Evolutionary conservation across 176 grass and related monocot species (phyloP).

Genomic region (Echinochloa phyllopogon): DNA sequence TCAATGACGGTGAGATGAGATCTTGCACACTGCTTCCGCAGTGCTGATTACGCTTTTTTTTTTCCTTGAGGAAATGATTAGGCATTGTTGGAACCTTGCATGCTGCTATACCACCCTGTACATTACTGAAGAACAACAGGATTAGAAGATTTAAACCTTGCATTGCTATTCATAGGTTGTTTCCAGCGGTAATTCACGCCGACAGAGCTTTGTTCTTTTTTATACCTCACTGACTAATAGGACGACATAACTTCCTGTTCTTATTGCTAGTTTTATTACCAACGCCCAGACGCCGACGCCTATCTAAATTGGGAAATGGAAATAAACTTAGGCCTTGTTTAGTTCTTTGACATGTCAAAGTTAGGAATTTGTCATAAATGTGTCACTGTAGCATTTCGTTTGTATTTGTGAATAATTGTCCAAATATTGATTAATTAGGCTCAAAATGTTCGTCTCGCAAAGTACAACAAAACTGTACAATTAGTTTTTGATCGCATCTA

Average conservation of each 20-base stretch:
- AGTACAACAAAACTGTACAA: too few species aligned
- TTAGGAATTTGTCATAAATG: too few species aligned
- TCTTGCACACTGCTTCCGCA: background rate
- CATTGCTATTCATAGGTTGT: background rate
- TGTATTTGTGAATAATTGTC: too few species aligned
- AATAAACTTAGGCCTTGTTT: too few species aligned
- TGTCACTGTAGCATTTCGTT: too few species aligned
- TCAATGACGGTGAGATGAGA: slow-evolving; percentile 51
- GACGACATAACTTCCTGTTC: background rate
- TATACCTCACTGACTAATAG: background rate
- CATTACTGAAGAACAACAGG: too few species aligned
- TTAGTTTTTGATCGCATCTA: too few species aligned
- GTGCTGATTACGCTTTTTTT: background rate
- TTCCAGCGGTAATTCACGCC: background rate
- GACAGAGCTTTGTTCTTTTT: background rate
- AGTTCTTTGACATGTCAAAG: too few species aligned
- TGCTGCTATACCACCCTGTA: background rate
- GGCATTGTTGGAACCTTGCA: background rate
- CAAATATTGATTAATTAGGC: too few species aligned
- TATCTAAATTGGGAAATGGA: slow-evolving; percentile 15
- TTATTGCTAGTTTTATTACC: background rate
- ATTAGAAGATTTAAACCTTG: background rate
- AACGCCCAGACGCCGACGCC: background rate
- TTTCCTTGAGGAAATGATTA: background rate
- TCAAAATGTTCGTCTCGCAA: too few species aligned